These are phyloP conservation scores for Pseudopithomyces maydicus DNA, from an alignment of 2,329 filamentous ascomycete genomes.

Conservation along the genomic window DNA sequence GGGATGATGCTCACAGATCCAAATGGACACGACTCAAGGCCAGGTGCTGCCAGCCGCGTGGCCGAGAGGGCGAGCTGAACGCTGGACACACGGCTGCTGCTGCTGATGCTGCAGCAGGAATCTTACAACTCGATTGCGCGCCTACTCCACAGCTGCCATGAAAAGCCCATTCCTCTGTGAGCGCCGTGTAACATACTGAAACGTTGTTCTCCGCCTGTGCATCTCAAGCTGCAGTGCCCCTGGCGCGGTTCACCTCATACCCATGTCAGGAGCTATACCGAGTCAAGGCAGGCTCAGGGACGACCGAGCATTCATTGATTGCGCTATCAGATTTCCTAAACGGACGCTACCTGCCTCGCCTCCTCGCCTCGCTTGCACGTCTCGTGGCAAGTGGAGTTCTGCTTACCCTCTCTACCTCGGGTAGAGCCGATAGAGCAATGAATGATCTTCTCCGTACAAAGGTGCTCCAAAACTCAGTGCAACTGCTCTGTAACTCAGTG, in stretches of 20 bases:
- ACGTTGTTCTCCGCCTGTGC: slow-evolving; percentile 1
- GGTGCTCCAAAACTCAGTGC: background rate
- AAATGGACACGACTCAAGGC: slow-evolving; percentile 2
- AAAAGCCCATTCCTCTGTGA: background rate
- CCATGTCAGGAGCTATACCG: background rate
- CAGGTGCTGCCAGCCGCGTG: background rate
- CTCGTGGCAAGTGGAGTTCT: background rate
- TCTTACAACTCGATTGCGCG: background rate
- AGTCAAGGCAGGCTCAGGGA: slow-evolving; percentile 3
- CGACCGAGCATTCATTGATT: background rate
- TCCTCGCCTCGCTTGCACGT: background rate
- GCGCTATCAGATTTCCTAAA: slow-evolving; percentile 8
- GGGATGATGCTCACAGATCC: background rate
- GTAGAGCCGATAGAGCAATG: too few species aligned
- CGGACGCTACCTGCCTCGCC: slow-evolving; percentile 2
- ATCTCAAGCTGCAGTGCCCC: background rate
- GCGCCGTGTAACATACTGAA: slow-evolving; percentile 8
- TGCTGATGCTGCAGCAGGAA: too few species aligned
- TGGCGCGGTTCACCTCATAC: slow-evolving; percentile 6
- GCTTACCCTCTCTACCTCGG: background rate
- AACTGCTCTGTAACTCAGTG: too few species aligned
- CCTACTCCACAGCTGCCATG: background rate
- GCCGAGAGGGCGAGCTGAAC: background rate
- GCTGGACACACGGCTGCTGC: background rate
- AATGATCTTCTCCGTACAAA: too few species aligned